Base-by-base conservation (phyloP, 192 early-diverging fungal species). In the Endogone sp. region DNA sequence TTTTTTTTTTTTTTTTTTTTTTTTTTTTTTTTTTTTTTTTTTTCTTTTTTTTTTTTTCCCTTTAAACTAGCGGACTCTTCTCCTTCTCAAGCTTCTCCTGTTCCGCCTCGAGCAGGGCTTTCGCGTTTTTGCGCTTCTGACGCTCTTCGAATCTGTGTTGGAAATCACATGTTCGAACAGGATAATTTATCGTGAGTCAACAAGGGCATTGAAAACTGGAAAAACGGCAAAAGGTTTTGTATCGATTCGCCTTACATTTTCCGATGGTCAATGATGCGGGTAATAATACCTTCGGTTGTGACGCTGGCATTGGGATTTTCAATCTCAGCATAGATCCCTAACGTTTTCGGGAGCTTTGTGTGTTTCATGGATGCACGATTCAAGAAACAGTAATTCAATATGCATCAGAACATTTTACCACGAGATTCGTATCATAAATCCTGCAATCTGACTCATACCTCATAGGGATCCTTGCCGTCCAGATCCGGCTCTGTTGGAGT, bases 231-330 rank as follows among this genome's bases (percentile, higher is more conserved):
- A 67, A 55, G 11, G 26, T 32, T 54, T 24, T 60, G 37, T 16
- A 11, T 49, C 20, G 28, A 25, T 21, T 58, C 8, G 32, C 73
- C 88, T 78, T 86, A 96, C 83, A 90, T 70, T 74, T 90, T 86
- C 57, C 93, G 85, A 78, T 95, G 90, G 27, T 85, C 90, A 63
- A 98, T 90, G 72, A 98, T 96, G 32, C 96, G 87, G 65, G 89
- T 81, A 67, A 98, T 94, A 63, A 98, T 96, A 6, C 85, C 81
- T 56, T 92, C 85, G 21, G 95, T 96, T 21, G 94, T 94, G 63
- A 96, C 80, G 68, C 86, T 84, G 56, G 86, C 86, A 26, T 83
- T 80, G 29, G 92, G 90, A 61, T 92, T 90, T 30, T 91, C 88
- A 56, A 97, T 87, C 77, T 93, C 88, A 60, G 73, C 72, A 76